Evolutionary conservation across 2,329 filamentous ascomycete species (phyloP).

Genomic region (Penicillium verrucosum): DNA sequence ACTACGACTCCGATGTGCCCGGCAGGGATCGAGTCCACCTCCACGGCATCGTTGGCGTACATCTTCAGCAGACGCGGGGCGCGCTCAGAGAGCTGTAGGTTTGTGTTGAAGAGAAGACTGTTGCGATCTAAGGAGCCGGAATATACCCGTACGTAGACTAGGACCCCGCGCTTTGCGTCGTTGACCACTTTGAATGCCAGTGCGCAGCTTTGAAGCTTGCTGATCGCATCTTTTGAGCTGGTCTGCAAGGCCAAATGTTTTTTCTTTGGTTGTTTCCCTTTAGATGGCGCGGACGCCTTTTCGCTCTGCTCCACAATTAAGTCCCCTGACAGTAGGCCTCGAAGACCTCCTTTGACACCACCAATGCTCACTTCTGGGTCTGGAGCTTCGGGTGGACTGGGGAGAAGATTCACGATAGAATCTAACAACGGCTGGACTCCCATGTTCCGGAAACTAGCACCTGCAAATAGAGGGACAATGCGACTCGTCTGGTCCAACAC

Average conservation of each 20-base stretch:
- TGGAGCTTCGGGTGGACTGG: conserved; percentile 74
- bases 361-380: conserved; percentile 74
- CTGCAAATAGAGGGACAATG: conserved; percentile 84
- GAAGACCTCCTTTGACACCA: conserved; percentile 53
- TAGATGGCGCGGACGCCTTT: conserved; percentile 30
- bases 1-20: conserved; percentile 94
- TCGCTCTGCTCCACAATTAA: conserved; percentile 38
- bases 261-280: conserved; percentile 39
- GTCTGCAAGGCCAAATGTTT: conserved; percentile 44
- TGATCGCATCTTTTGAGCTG: conserved; percentile 44
- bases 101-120: conserved; percentile 79
- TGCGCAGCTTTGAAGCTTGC: conserved; percentile 66
- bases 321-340: conserved; percentile 48
- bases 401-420: conserved; percentile 81
- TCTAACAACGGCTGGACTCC: conserved; percentile 90
- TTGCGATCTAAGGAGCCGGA: conserved; percentile 75
- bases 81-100: conserved; percentile 72
- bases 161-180: conserved; percentile 76
- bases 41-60: conserved; percentile 81
- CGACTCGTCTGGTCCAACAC: conserved; percentile 64
- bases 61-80: conserved; percentile 82
- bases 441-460: conserved; percentile 89
- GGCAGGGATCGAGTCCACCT: conserved; percentile 73
- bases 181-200: conserved; percentile 91
- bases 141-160: conserved; percentile 91